These are phyloP conservation scores for Larix kaempferi DNA, from an alignment of 75 land plant species.

Conservation along the genomic window DNA sequence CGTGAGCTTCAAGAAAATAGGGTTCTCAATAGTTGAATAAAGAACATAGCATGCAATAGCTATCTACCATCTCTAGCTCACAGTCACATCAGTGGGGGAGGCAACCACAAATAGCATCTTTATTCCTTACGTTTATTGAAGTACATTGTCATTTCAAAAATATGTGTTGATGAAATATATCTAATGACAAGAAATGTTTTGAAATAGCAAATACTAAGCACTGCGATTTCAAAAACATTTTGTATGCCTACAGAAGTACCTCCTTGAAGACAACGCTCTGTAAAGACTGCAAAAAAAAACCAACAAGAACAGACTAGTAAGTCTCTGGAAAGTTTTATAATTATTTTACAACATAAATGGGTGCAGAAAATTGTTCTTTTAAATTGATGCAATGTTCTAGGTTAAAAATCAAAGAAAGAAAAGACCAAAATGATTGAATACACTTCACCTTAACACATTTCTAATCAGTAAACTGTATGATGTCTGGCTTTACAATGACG, in stretches of 20 bases:
- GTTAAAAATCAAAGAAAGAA: too few relatives aligned
- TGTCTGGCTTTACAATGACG: background rate
- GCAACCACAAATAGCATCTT: background rate
- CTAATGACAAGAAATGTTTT: background rate
- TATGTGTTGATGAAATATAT: background rate
- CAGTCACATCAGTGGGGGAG: background rate
- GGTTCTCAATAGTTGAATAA: background rate
- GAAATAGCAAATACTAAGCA: background rate
- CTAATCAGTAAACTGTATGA: background rate
- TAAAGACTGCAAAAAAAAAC: constrained; percentile 59
- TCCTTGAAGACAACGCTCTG: constrained; percentile 85
- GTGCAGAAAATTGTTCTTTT: too few relatives aligned
- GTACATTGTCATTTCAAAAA: background rate
- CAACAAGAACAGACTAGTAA: background rate
- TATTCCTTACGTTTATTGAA: background rate
- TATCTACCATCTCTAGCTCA: background rate
- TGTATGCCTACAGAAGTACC: constrained; percentile 24
- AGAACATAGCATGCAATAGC: background rate
- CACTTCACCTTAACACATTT: background rate
- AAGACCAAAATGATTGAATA: background rate
- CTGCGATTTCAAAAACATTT: background rate
- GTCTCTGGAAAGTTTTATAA: background rate
- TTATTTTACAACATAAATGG: too few relatives aligned
- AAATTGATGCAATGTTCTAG: too few relatives aligned
- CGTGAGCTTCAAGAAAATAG: background rate